Conservation (phyloP, 345 rosid genomes). For the Carallia pectinifolia region DNA sequence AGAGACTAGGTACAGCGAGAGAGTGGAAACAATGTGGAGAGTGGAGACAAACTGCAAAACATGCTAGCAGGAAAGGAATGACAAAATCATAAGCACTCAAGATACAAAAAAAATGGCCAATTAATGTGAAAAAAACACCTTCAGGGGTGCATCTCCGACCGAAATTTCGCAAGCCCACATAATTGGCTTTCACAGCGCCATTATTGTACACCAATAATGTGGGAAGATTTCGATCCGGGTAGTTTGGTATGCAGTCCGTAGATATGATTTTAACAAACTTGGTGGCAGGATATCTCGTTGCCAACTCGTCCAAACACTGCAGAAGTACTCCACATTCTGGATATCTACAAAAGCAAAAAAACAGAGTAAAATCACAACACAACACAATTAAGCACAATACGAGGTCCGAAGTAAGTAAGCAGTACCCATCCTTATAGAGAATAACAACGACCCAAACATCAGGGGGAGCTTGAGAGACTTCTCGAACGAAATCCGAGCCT, state of each 20-base stretch:
- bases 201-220: constrained; percentile 83
- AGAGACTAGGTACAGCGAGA: too few relatives aligned
- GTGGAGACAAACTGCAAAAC: too few relatives aligned
- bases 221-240: constrained; percentile 88
- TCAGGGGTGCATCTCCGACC: constrained; percentile 94
- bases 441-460: constrained; percentile 94
- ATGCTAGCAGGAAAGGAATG: background rate
- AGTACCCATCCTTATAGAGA: constrained; percentile 94
- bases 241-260: constrained; percentile 93
- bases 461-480: constrained; percentile 88
- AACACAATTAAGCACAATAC: background rate
- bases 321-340: constrained; percentile 73
- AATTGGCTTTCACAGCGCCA: constrained; percentile 82
- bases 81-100: background rate
- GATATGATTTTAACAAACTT: constrained; percentile 96
- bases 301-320: constrained; percentile 81
- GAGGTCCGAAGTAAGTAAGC: background rate
- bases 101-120: background rate
- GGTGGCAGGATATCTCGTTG: constrained; percentile 76
- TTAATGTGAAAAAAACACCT: constrained; percentile 33
- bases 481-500: constrained; percentile 82
- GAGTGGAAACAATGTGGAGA: too few relatives aligned
- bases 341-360: constrained; percentile 35
- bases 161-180: constrained; percentile 75
- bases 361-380: background rate